Evolutionary conservation across 805 yeast species (phyloP), one percentile per base, ranked within the genome.

Genomic region (Yarrowia sp.): DNA sequence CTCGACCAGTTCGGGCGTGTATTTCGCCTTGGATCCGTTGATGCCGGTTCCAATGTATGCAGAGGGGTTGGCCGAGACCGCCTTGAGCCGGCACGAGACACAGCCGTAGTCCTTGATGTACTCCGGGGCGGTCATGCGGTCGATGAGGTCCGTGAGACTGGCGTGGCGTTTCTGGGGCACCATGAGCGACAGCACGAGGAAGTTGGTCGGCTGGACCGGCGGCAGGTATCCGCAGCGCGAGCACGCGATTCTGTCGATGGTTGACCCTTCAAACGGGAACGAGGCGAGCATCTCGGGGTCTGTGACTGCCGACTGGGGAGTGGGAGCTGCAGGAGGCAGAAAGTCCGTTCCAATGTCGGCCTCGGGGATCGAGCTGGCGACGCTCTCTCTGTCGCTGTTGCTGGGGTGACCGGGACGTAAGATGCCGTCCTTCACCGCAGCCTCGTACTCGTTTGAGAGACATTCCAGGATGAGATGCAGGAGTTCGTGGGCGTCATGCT

Each of bases 401-500:
- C 10, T 10, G 15, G 9, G 19, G 48, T 58, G 19, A 14, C 38
- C 63, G 1, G 52, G 19, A 9, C 35, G 26, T 15, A 59, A 22
- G 16, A 38, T 49, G 7, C 49, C 68, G 38, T 52, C 66, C 56
- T 70, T 68, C 35, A 36, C 50, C 26, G 71, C 67, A 14, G 70
- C 65, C 45, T 80, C 73, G 72, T 85, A 82, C 75, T 94, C 98
- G 68, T 82, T 83, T 64, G 89, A 87, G 64, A 95, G 80, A 0
- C 94, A 88, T 74, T 93, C 97, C 26, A 94, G 79, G 22, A 93
- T 82, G 66, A 91, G 78, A 75, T 92, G 97, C 40, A 94, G 84
- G 71, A 95, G 82, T 75, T 94, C 99, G 74, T 95, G 98, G 0
- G 98, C 97, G 79, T 94, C 99, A 75, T 94, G 97, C 77, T 95